Base-by-base conservation (phyloP, 129 eudicot genomes). In the Logfia minima region DNA sequence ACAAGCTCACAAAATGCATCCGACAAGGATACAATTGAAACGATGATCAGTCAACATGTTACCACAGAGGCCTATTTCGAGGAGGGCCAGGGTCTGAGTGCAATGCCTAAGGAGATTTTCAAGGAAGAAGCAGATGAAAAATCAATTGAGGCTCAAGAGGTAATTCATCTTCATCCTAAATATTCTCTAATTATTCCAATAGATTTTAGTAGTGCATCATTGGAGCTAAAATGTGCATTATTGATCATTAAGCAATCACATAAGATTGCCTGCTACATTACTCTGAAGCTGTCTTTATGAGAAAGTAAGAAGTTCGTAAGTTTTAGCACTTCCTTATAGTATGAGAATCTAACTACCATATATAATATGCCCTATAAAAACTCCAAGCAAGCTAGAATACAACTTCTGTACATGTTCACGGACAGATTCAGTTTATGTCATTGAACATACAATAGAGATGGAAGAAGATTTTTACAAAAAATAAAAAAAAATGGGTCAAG, bases 111-210 rank as follows among this genome's bases (percentile, higher is more conserved):
- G 52, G 83, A 63, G 43, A 22, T 72, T 72, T 26, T 51, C 31
- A 32, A 32, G 62, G 62, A 61, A 65, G 72, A 71, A 71, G 58
- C 67, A 71, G 58, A 51, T 21, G 45, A 64, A 41, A 64, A 55
- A 73, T 72, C 62, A 55, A 56, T 80, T 19, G 66, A 71, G 34
- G 56, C 56, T 79, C 65, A 43, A 62, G 66, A 79, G 76, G 82
- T 77, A 77, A 68, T 2, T 69, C 29, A 39, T 43, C 56, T 55
- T 68, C 45, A 29, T 21, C 58, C 48, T 66, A 66, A 22, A 32
- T 58, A 68, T 21, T 76, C 55, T 67, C 9, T 68, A 34, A 37
- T 13, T 23, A 34, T 75, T 28, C 63, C 16, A 75, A 39, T 24
- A 63, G 79, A 26, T 62, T 75, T 75, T 75, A 62, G 6, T 41